phyloP scores from a whole-genome alignment of 352 stramenopile genomes.

The Phytophthora fragariaefolia region DNA sequence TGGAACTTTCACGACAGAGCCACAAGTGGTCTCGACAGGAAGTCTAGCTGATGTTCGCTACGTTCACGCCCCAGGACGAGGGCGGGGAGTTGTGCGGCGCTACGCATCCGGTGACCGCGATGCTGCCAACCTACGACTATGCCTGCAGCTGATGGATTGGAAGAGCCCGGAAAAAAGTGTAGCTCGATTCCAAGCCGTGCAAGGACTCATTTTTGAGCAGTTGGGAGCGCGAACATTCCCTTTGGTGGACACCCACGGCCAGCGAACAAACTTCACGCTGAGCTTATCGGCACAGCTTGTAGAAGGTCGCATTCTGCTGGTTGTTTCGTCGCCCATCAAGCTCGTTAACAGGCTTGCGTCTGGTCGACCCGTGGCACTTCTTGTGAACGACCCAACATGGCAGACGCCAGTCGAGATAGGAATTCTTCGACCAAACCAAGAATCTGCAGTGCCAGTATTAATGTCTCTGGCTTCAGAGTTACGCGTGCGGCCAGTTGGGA shows the following conservation, averaged over 20 bases:
- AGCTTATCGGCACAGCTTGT: slow-evolving; percentile 75
- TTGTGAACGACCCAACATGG: slow-evolving; percentile 87
- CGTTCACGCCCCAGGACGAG: slow-evolving; percentile 59
- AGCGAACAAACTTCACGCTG: slow-evolving; percentile 62
- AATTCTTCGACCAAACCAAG: slow-evolving; percentile 56
- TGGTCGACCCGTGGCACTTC: slow-evolving; percentile 62
- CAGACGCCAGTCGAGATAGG: slow-evolving; percentile 74
- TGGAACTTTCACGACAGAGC: slow-evolving; percentile 42
- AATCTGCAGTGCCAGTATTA: slow-evolving; percentile 75
- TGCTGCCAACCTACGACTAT: slow-evolving; percentile 62
- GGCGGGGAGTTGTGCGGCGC: slow-evolving; percentile 71
- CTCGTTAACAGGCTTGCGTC: slow-evolving; percentile 73
- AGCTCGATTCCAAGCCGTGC: slow-evolving; percentile 65
- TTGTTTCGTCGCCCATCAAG: slow-evolving; percentile 84
- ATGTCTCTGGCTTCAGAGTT: slow-evolving; percentile 74
- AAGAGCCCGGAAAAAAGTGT: slow-evolving; percentile 14
- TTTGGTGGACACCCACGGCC: slow-evolving; percentile 57
- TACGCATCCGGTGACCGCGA: slow-evolving; percentile 70
- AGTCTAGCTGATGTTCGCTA: slow-evolving; percentile 72
- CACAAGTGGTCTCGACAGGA: slow-evolving; percentile 47
- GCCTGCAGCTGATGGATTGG: slow-evolving; percentile 62
- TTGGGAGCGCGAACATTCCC: slow-evolving; percentile 70
- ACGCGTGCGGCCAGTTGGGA: slow-evolving; percentile 60
- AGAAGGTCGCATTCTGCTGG: slow-evolving; percentile 79
- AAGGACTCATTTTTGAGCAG: slow-evolving; percentile 86